Evolutionary conservation across 305 asterid species (phyloP).

Genomic region (Withania somnifera): DNA sequence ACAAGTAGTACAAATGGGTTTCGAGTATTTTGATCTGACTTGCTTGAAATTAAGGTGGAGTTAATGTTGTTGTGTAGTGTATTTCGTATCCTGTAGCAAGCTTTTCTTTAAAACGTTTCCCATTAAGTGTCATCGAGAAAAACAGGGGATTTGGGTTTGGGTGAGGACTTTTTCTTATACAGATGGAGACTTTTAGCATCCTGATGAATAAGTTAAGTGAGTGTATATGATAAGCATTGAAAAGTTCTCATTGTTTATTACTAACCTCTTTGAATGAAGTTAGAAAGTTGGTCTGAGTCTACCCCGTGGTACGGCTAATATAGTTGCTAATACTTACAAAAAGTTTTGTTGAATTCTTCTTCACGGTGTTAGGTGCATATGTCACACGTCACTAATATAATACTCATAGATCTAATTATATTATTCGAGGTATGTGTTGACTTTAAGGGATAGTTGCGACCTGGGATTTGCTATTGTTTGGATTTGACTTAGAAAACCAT

Average conservation of each 20-base stretch:
- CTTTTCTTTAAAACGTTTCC: neutral
- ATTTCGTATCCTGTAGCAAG: neutral
- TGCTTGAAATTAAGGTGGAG: neutral
- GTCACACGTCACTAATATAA: neutral
- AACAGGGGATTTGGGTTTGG: neutral
- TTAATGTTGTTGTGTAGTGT: neutral
- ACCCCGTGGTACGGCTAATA: neutral
- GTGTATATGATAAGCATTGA: neutral
- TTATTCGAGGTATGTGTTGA: neutral
- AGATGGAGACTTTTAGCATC: neutral
- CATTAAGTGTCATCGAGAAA: neutral
- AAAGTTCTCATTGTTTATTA: neutral
- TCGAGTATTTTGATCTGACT: neutral
- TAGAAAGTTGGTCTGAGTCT: neutral
- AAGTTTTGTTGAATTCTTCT: neutral
- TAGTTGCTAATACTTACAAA: neutral
- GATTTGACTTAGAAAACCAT: neutral
- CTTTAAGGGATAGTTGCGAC: neutral
- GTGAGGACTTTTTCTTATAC: neutral
- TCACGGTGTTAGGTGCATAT: neutral
- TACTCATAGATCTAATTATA: neutral
- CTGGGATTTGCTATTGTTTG: neutral
- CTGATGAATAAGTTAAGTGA: neutral
- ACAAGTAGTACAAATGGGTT: neutral
- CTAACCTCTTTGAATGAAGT: neutral